A percentile compares a stretch with the other conserved stretches of the same genome.
phyloP scores from a whole-genome alignment of 352 stramenopile genomes.

The Phytophthora podocarpi region DNA sequence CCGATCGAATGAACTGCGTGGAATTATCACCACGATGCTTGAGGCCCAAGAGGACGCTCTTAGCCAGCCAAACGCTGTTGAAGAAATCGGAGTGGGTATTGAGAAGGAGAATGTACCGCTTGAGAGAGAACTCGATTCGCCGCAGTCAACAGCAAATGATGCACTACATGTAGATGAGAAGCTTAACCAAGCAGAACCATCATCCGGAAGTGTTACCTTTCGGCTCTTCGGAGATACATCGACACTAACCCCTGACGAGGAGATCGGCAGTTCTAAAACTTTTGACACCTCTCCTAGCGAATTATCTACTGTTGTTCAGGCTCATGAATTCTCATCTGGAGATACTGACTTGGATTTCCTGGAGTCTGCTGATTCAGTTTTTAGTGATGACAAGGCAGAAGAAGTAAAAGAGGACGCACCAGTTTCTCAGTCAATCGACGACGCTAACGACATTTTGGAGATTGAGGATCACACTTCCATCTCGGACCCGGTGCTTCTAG shows the following conservation, averaged over 20 bases:
- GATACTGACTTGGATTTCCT: constrained; percentile 38
- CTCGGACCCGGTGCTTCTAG: constrained; percentile 8
- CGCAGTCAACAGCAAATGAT: not conserved
- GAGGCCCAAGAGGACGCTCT: constrained; percentile 14
- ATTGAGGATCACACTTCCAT: not conserved
- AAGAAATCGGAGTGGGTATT: not conserved
- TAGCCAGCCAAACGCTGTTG: not conserved
- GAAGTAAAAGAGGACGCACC: not conserved
- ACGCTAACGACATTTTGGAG: not conserved
- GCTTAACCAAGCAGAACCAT: not conserved
- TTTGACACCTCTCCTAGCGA: not conserved
- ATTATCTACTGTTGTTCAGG: not conserved
- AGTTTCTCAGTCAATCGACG: not conserved
- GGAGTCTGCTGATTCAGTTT: constrained; percentile 16
- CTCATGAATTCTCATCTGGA: constrained; percentile 2
- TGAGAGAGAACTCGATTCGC: not conserved
- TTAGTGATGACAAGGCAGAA: constrained; percentile 14
- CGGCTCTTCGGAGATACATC: constrained; percentile 7
- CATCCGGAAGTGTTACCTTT: constrained; percentile 8
- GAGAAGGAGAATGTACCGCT: not conserved
- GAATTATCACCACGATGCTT: constrained; percentile 25
- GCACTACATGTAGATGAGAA: not conserved
- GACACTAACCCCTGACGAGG: not conserved
- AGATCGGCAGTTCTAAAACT: not conserved
- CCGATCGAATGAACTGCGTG: constrained; percentile 42